phyloP scores from a whole-genome alignment of 1,139 yeast genomes.

The Pichia sp. region DNA sequence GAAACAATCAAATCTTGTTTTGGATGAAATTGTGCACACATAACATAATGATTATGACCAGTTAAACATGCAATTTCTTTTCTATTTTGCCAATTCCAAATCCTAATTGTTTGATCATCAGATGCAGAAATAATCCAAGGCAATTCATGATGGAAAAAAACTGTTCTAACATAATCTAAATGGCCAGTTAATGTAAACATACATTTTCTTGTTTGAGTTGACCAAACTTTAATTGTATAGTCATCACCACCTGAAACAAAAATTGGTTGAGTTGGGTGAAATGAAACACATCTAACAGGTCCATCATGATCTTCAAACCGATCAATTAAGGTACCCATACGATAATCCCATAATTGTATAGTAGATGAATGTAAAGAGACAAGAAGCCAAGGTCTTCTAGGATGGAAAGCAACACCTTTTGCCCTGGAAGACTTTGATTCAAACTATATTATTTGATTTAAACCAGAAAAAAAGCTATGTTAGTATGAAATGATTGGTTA shows the following conservation, averaged over 20 bases:
- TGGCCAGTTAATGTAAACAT: conserved; percentile 89
- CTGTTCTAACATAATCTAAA: conserved; percentile 92
- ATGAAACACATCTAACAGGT: conserved; percentile 90
- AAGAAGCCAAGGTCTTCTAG: conserved; percentile 91
- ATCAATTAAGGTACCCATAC: conserved; percentile 97
- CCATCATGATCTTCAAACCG: conserved; percentile 98
- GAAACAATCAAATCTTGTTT: conserved; percentile 90
- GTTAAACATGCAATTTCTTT: conserved; percentile 96
- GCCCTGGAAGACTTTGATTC: conserved; percentile 99
- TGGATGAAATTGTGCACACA: conserved; percentile 98
- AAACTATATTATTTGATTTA: conserved; percentile 42
- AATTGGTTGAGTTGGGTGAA: conserved; percentile 96
- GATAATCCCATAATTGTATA: conserved; percentile 97
- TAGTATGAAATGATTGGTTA: no score
- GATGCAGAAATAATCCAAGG: conserved; percentile 98
- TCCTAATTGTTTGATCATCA: conserved; percentile 96
- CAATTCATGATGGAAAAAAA: conserved; percentile 88
- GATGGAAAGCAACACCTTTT: conserved; percentile 97
- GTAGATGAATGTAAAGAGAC: conserved; percentile 93
- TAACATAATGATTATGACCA: conserved; percentile 97
- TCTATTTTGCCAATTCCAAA: conserved; percentile 99
- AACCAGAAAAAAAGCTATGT: conserved; percentile 10
- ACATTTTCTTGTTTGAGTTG: conserved; percentile 84
- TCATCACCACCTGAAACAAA: conserved; percentile 98
- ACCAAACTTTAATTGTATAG: conserved; percentile 93